phyloP scores from a whole-genome alignment of 306 rosid species.

The Gleditsia sinensis region DNA sequence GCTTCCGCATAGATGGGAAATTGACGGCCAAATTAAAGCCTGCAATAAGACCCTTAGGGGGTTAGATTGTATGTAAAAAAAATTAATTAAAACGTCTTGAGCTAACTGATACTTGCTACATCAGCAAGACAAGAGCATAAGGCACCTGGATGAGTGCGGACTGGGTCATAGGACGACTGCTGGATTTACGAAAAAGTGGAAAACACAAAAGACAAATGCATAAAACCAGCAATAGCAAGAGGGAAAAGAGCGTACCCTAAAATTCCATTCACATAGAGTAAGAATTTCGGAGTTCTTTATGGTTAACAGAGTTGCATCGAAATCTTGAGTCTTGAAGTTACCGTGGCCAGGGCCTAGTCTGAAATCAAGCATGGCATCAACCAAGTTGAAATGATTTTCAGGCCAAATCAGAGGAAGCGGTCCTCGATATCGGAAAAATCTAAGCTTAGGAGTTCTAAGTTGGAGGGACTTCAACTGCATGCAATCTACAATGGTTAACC shows the following conservation, averaged over 20 bases:
- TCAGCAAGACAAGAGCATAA: neutral
- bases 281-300: slow-evolving; percentile 68
- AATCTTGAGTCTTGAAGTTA: slow-evolving; percentile 46
- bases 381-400: slow-evolving; percentile 66
- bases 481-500: slow-evolving; percentile 63
- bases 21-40: slow-evolving; percentile 75
- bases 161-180: neutral
- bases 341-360: slow-evolving; percentile 51
- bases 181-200: too few relatives aligned
- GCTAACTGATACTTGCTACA: neutral
- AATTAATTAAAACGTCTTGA: neutral
- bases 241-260: slow-evolving; percentile 53
- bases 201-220: neutral
- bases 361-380: slow-evolving; percentile 73
- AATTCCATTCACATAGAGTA: slow-evolving; percentile 72
- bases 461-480: slow-evolving; percentile 51
- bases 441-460: slow-evolving; percentile 58
- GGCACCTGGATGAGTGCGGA: neutral
- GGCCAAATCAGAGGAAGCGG: slow-evolving; percentile 58
- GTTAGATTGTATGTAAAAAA: neutral
- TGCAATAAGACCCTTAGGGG: slow-evolving; percentile 32
- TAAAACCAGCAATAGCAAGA: neutral
- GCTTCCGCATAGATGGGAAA: slow-evolving; percentile 45
- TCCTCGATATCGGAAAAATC: slow-evolving; percentile 54
- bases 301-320: slow-evolving; percentile 68